These are phyloP conservation scores for Polychaeton citri DNA, from an alignment of 2,329 filamentous ascomycete genomes.

Conservation along the genomic window DNA sequence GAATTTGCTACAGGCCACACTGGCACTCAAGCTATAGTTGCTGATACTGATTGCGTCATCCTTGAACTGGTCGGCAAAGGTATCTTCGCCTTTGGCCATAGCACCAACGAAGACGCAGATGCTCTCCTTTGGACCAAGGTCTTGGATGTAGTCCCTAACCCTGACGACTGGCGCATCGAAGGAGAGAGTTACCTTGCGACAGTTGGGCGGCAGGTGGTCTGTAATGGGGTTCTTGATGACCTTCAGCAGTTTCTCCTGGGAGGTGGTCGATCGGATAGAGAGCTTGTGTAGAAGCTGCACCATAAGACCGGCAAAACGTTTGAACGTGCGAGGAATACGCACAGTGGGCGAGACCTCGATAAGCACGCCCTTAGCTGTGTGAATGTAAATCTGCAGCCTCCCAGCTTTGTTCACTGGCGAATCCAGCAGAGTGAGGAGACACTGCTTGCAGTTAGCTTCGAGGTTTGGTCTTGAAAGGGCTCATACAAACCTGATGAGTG, in stretches of 20 bases:
- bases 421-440: conserved; percentile 88
- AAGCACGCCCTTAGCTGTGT: conserved; percentile 90
- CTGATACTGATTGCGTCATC: conserved; percentile 98
- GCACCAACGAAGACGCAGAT: conserved; percentile 96
- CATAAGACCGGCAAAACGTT: conserved; percentile 97
- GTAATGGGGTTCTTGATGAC: conserved; percentile 98
- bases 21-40: conserved; percentile 93
- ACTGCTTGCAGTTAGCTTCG: conserved; percentile 42
- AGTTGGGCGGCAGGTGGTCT: conserved; percentile 91
- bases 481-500: conserved; percentile 73
- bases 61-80: conserved; percentile 86
- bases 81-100: conserved; percentile 94
- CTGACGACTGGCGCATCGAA: conserved; percentile 83
- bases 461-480: conserved; percentile 10
- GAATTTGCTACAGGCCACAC: conserved; percentile 98
- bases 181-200: conserved; percentile 91
- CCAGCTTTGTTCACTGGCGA: conserved; percentile 98
- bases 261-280: conserved; percentile 91
- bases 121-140: conserved; percentile 69
- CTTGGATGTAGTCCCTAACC: conserved; percentile 77
- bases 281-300: conserved; percentile 92
- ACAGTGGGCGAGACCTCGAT: conserved; percentile 98
- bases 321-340: conserved; percentile 94
- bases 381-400: conserved; percentile 95
- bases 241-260: conserved; percentile 91